Evolutionary conservation across 192 early-diverging fungal species (phyloP), one percentile per base, ranked within the genome.

Genomic region (Backusella tuberculispora): DNA sequence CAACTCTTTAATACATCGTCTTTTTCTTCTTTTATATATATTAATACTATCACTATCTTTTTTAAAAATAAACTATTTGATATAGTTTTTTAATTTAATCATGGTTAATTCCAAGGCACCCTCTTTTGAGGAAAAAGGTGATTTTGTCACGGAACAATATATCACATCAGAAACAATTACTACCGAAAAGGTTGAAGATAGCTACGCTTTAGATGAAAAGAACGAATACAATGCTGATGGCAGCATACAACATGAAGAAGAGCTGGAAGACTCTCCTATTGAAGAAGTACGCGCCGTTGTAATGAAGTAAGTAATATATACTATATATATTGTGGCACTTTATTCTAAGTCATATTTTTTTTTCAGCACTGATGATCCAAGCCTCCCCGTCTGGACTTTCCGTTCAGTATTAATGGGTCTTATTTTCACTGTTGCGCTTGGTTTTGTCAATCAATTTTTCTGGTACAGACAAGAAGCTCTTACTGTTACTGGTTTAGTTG

Each of bases 391-490:
- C 41, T 71, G 79, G 41, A 88, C 86, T 4, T 88, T 88, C 71
- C 85, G 87, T 45, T 81, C 79, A 76, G 82, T 76, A 69, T 45
- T 80, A 38, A 78, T 88, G 64, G 83, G 78, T 79, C 19, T 82
- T 29, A n/a, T 83, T 46, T 83, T 88, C 47, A 78, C 76, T 34
- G 60, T 66, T 40, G 68, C 72, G 14, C 79, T 88, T 19, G 75
- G 75, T 63, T 83, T 84, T 41, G 81, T 86, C 66, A 85, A 78
- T 65, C 78, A 71, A 40, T 71, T 85, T 76, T 85, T 85, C 50
- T 87, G 78, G 76, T 88, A 81, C 79, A 82, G 87, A 46, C 65
- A 79, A 45, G 77, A 78, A 37, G 78, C 85, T 10, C 70, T 88
- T 66, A 74, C 53, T 26, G 69, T 88, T 5, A 75, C 82, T 7